A percentile compares a stretch with the other conserved stretches of the same genome.
phyloP scores from a whole-genome alignment of 805 yeast genomes.

The Osmozyma mogii region DNA sequence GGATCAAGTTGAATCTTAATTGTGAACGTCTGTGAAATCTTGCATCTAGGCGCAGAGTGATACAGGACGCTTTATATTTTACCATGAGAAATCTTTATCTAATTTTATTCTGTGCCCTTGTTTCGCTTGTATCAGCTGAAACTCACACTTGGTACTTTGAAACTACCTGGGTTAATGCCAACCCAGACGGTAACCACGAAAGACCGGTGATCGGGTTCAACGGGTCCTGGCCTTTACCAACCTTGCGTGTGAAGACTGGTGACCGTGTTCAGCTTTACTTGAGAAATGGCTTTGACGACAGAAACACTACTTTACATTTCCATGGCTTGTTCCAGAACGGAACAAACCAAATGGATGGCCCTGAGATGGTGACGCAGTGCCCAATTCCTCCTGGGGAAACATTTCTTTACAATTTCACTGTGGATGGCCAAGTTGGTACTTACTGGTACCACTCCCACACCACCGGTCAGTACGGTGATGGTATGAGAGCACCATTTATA shows the following conservation, averaged over 20 bases:
- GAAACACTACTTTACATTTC: slow-evolving; percentile 79
- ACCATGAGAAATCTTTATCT: slow-evolving; percentile 12
- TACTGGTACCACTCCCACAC: slow-evolving; percentile 98
- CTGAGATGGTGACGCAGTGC: slow-evolving; percentile 82
- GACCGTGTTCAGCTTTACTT: slow-evolving; percentile 69
- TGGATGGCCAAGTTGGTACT: slow-evolving; percentile 76
- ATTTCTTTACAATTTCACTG: slow-evolving; percentile 80
- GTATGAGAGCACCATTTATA: slow-evolving; percentile 74
- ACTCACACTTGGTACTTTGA: slow-evolving; percentile 62
- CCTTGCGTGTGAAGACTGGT: slow-evolving; percentile 64
- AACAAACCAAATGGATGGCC: slow-evolving; percentile 81
- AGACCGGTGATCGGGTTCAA: slow-evolving; percentile 61
- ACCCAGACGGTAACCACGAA: slow-evolving; percentile 56
- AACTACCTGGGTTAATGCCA: slow-evolving; percentile 57
- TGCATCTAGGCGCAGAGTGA: slow-evolving; percentile 3
- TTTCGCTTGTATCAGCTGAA: slow-evolving; percentile 24
- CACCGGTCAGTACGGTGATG: slow-evolving; percentile 86
- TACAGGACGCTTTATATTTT: slow-evolving; percentile 7
- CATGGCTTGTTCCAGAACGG: slow-evolving; percentile 88
- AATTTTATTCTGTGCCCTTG: slow-evolving; percentile 12
- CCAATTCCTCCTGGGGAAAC: slow-evolving; percentile 78
- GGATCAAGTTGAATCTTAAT: neutral
- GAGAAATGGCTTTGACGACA: slow-evolving; percentile 63
- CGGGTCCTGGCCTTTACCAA: slow-evolving; percentile 84
- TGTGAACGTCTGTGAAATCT: neutral